Evolutionary conservation across 192 early-diverging fungal species (phyloP), one percentile per base, ranked within the genome.

Genomic region (Rhizophagus prolifer): DNA sequence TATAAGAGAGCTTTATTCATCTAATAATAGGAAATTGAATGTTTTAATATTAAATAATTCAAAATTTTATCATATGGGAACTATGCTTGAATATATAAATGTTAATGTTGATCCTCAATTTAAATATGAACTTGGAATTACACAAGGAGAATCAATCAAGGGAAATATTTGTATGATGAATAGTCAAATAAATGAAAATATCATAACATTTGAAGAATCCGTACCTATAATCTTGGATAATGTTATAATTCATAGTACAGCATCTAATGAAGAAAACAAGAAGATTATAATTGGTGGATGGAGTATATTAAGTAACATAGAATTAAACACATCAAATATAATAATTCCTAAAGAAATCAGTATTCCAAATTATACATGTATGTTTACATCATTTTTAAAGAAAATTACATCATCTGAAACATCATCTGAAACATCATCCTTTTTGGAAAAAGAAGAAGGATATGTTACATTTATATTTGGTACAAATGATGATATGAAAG

Each of bases 51-150:
- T 84, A 26, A 82, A 84, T 30, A 71, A 79, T 26, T 82, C 81
- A 14, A 82, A 81, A 65, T 84, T 84, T 54, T 81, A 84, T 63
- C 83, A 84, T 38, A 25, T 84, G 4, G 83, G 83, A 21, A 84
- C 81, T 7, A 82, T 82, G 83, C 44, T 70, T 21, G 83, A 84
- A 64, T 84, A 79, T 67, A 54, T 84, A 9, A 70, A 66, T 21
- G 72, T 44, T 44, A 58, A 9, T 58, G 41, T 30, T 81, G 79
- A 84, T 44, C 21, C 10, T 14, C 31, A 74, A 0, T 84, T 84
- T 58, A 77, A 79, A 74, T 50, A 59, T 3, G 75, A 82, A 38
- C 69, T 82, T 19, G 64, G 71, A 62, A 82, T 81, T 2, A 9
- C 3, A 30, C 61, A 28, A 3, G 72, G 65, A 4, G 19, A 54